These are phyloP conservation scores for Capillidium rhysosporum DNA, from an alignment of 371 early-diverging fungal genomes.

Conservation along the genomic window DNA sequence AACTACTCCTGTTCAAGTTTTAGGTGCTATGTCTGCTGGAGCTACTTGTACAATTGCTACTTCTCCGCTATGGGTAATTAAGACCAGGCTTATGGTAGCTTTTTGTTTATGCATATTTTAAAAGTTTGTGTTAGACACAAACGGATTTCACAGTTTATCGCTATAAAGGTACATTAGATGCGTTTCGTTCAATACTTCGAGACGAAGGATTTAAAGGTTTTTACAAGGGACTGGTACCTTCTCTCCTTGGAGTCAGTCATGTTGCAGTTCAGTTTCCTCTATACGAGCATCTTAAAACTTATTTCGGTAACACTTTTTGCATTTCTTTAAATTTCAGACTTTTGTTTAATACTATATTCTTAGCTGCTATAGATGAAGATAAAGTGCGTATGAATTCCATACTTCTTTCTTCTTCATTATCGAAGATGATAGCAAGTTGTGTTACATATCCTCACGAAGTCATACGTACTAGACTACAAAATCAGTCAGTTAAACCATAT, in stretches of 20 bases:
- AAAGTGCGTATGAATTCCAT: slow-evolving; percentile 27
- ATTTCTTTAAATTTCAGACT: not conserved
- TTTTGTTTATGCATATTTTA: not conserved
- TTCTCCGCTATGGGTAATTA: slow-evolving; percentile 89
- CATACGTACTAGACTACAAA: slow-evolving; percentile 77
- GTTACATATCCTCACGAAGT: slow-evolving; percentile 83
- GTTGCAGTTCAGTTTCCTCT: slow-evolving; percentile 90
- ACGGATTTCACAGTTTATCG: slow-evolving; percentile 19
- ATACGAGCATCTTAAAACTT: slow-evolving; percentile 71
- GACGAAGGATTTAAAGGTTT: slow-evolving; percentile 58
- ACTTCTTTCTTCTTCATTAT: slow-evolving; percentile 53
- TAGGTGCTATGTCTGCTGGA: slow-evolving; percentile 73
- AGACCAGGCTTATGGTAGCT: slow-evolving; percentile 72
- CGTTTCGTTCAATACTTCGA: slow-evolving; percentile 38
- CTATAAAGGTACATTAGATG: slow-evolving; percentile 51
- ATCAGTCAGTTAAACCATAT: slow-evolving; percentile 44
- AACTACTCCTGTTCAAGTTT: slow-evolving; percentile 35
- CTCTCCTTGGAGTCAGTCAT: slow-evolving; percentile 79
- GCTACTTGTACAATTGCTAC: slow-evolving; percentile 57
- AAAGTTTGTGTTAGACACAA: not conserved
- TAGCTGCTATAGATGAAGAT: not conserved
- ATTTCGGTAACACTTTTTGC: slow-evolving; percentile 21
- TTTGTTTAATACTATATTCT: not conserved
- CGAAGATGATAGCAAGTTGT: slow-evolving; percentile 74
- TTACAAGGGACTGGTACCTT: slow-evolving; percentile 78